Base-by-base conservation (phyloP, 208 protist species). In the Trypanosoma platydactyli region DNA sequence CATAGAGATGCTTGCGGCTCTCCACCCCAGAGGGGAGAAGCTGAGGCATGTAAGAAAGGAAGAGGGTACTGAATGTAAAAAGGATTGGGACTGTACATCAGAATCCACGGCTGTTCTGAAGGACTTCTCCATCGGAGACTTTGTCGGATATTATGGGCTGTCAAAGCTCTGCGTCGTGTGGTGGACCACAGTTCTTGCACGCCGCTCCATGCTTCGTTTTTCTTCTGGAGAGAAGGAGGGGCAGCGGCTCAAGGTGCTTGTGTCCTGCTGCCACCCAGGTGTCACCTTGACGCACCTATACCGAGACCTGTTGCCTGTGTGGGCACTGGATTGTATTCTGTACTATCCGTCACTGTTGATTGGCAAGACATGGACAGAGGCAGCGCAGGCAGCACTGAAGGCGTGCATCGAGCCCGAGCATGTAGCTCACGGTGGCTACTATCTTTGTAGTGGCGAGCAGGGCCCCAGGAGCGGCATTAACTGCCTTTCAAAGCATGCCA, bases 81-180 rank as follows among this genome's bases (percentile, higher is more conserved):
- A 25, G 38, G 33, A 20, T 20, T 27, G 20, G 49, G 20, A 7
- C 41, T 35, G 29, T 1, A 27, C 30, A 24, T 52, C 53, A 22
- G 51, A 16, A 44, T 53, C 4, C 1, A n/a, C 56, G 4, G 3
- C 42, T 12, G 22, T 6, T 3, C 0, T 80, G n/a, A 41, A 64
- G 1, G 77, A 88, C 35, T 92, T 86, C 42, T 79, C 77, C 42
- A 61, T 74, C 6, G 12, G 49, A 15, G 89, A 80, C 46, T 95
- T 93, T 77, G 83, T 93, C 3, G 83, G 81, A 40, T 93, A 94
- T 68, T 95, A 95, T 53, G 90, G 90, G 0, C 75, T 95, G 16
- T 92, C 85, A 2, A 95, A 95, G 66, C 69, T 95, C 45, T 93
- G 87, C 53, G 75, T 90, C 6, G 68, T 93, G 48, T 95, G 90